Evolutionary conservation across 2,329 filamentous ascomycete genomes (phyloP), one percentile per base, ranked within the genome.

Genomic region (Boeremia lycopersici): DNA sequence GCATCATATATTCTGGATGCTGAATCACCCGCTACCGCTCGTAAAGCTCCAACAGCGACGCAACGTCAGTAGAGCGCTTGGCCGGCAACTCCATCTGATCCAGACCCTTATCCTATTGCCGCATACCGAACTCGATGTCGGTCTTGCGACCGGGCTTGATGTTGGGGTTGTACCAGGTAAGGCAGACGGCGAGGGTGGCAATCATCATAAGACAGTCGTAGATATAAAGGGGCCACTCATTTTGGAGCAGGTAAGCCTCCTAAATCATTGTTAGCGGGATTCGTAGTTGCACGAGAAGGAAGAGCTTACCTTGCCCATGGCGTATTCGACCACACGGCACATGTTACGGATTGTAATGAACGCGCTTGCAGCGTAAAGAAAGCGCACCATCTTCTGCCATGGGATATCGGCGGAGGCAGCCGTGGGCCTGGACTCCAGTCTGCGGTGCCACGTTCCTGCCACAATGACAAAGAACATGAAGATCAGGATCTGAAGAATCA

Each of bases 401-500:
- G 69, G 57, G 9, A 74, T 50, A 17, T 67, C 49, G 1, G 49
- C 39, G 0, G 52, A 53, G 6, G 59, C 42, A 29, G 72, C 75
- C 0, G 76, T 67, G 11, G 61, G 75, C 4, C 58, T 36, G 6
- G 60, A 65, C 1, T 43, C 54, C n/a, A 83, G 74, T 3, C 80
- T 74, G 2, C 59, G 46, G 58, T 86, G 79, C 70, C 86, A 85
- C 0, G 82, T 54, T 2, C 77, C 59, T 0, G 82, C 77, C 1
- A 79, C 78, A 4, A 78, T 51, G 31, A 83, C 69, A 62, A 88
- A 88, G 31, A 86, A 70, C 19, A 76, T 77, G 57, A 88, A 86
- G 50, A 83, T 78, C 36, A 83, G 34, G 23, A 88, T 76, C 64
- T 88, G 86, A 13, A 86, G 67, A 29, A 82, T 67, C 2, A 88